Evolutionary conservation across 306 rosid species (phyloP), one percentile per base, ranked within the genome.

Genomic region (Elaeagnus macrophylla): DNA sequence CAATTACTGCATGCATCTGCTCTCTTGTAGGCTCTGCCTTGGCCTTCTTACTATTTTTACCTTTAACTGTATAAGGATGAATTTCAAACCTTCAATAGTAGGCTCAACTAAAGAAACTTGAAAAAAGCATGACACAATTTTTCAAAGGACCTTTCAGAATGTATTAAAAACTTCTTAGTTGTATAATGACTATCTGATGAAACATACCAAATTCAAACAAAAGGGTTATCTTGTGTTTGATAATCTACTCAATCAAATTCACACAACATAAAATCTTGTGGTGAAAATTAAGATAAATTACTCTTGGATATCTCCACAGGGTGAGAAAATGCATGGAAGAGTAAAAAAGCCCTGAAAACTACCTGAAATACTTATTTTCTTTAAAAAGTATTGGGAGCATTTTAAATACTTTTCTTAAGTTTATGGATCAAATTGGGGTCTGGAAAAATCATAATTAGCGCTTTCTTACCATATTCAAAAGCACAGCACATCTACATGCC

Each of bases 1-100:
- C 99, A 46, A 93, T 85, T 25, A 88, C 94, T 18, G 78, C 75
- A 62, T 93, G 99, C 90, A 93, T 72, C 59, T 83, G 90, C 59
- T 77, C 85, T 72, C 73, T 75, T 10, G 80, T 75, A 32, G 99
- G 99, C 67, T 84, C 99, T 38, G 45, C 37, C 89, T 87, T 87
- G 58, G 78, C 69, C 80, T 87, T 93, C 83, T 88, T 93, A 63
- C 86, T 77, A 62, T 61, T 70, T 79, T 75, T 87, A 14, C 82
- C 77, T 81, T 87, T 87, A 37, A 72, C 95, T 84, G 53, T 17
- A 58, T 13, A 45, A 66, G 53, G 20, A 81, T 20, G 39, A 37
- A 66, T 48, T 66, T 54, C 10, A 65, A 48, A 45, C 59, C 52
- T 37, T 32, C 36, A 48, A 61, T 51, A 53, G 64, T 41, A 39